Percentiles rank a stretch among this genome's conserved stretches.
phyloP scores from a whole-genome alignment of 148 eudicot species.

The Amaranthus cruentus region DNA sequence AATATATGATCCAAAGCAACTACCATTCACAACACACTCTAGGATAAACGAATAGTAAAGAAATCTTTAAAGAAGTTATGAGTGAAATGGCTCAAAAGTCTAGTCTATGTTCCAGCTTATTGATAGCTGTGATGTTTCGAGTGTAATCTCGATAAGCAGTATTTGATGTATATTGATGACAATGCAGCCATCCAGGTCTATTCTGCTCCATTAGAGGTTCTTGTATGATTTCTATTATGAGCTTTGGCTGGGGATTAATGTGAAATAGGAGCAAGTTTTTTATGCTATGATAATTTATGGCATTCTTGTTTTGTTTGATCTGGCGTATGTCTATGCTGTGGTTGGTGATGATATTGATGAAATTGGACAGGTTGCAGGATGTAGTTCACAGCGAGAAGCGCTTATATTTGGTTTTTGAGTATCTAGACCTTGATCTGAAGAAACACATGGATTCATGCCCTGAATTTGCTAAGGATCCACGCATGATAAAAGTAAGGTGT shows the following conservation, averaged over 20 bases:
- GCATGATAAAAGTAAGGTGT: slow-evolving; percentile 57
- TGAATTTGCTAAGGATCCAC: slow-evolving; percentile 81
- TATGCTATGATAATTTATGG: background rate
- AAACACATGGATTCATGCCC: slow-evolving; percentile 96
- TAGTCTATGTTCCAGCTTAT: background rate
- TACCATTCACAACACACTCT: background rate
- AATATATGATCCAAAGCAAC: background rate
- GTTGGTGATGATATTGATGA: background rate
- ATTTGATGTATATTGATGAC: background rate
- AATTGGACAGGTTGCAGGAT: slow-evolving; percentile 72
- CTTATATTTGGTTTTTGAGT: slow-evolving; percentile 91
- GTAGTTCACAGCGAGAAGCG: slow-evolving; percentile 97
- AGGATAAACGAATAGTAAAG: background rate
- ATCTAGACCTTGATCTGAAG: slow-evolving; percentile 93
- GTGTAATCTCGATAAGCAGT: background rate
- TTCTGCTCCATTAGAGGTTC: background rate
- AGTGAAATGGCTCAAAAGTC: background rate
- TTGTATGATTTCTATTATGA: background rate
- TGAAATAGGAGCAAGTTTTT: background rate
- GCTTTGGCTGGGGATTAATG: background rate
- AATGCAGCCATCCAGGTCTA: background rate
- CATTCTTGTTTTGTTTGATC: background rate
- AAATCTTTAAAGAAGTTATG: background rate
- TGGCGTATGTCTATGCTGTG: slow-evolving; percentile 10
- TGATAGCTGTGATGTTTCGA: background rate